Evolutionary conservation across 2,329 filamentous ascomycete species (phyloP), one percentile per base, ranked within the genome.

Genomic region (Cercospora janseana): DNA sequence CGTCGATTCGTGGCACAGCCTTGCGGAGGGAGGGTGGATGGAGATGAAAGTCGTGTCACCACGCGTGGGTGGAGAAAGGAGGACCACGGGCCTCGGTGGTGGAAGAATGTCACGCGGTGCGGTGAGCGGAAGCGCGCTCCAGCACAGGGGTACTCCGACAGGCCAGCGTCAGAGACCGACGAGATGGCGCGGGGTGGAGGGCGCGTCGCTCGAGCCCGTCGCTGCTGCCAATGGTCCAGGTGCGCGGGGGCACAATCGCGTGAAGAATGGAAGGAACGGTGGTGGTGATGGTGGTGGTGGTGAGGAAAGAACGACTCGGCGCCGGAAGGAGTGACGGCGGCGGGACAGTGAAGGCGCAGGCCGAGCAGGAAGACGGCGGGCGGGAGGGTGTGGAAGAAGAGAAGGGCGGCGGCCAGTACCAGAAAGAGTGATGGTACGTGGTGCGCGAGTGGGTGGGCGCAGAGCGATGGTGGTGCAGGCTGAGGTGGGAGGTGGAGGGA

Each of bases 401-500:
- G 58, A 57, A 61, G 56, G 52, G 29, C 41, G 46, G 51, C 45
- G 52, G 51, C 54, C 58, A 60, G 59, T 62, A 62, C 58, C 63
- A 63, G 41, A 55, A 65, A 63, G 54, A 63, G 65, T 63, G 47
- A 58, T 63, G 62, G 59, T n/a, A n/a, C n/a, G n/a, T n/a, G n/a
- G n/a, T n/a, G n/a, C n/a, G n/a, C n/a, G n/a, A n/a, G n/a, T n/a
- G n/a, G n/a, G n/a, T n/a, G n/a, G n/a, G n/a, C n/a, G n/a, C 41
- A 21, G 32, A 27, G 58, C 58, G n/a, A 32, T 16, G 41, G 21
- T 20, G 41, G 6, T 32, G 41, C 15, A 12, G 26, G 41, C 26
- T 21, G 49, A 46, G 16, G 50, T 48, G 44, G 42, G 43, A 26
- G 37, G 49, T 45, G 28, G 43, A 13, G 21, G 10, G 28, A 23